Percentiles rank a stretch among this genome's conserved stretches.
These are phyloP conservation scores for Aspergillus sp. DNA, from an alignment of 2,329 filamentous ascomycete genomes.

Conservation along the genomic window DNA sequence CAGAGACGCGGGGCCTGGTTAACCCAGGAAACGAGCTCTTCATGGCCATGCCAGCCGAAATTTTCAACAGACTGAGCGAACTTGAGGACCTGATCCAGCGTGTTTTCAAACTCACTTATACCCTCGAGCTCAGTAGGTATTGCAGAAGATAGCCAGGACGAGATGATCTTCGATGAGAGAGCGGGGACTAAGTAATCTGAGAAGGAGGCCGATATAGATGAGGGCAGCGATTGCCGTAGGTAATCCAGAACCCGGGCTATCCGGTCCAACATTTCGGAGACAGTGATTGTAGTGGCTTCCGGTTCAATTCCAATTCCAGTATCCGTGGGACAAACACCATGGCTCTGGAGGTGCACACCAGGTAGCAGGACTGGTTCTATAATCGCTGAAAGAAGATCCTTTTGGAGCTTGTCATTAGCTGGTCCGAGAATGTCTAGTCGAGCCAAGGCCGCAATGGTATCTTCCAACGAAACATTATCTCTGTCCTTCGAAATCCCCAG, in stretches of 20 bases:
- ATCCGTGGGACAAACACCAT: constrained; percentile 20
- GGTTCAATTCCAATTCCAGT: constrained; percentile 20
- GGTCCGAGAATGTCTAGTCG: constrained; percentile 24
- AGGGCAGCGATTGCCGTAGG: constrained; percentile 44
- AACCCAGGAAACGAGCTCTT: constrained; percentile 68
- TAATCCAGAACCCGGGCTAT: constrained; percentile 42
- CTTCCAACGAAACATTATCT: constrained; percentile 12
- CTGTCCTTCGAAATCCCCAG: constrained; percentile 50
- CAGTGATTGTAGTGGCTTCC: constrained; percentile 17
- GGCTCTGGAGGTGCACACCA: constrained; percentile 15
- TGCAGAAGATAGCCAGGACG: constrained; percentile 64
- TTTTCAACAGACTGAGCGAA: constrained; percentile 58
- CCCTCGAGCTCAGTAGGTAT: constrained; percentile 68
- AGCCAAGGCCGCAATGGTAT: constrained; percentile 24
- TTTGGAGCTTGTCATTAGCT: constrained; percentile 26
- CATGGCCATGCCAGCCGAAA: constrained; percentile 54
- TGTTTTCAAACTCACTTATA: constrained; percentile 62
- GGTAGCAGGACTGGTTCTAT: constrained; percentile 27
- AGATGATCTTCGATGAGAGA: constrained; percentile 60
- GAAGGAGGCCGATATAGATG: constrained; percentile 45
- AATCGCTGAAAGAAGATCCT: constrained; percentile 23
- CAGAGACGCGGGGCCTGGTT: constrained; percentile 72
- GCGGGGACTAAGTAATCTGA: constrained; percentile 62
- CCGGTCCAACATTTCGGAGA: constrained; percentile 35
- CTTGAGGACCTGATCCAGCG: constrained; percentile 54